Base-by-base conservation (phyloP, 495 filamentous ascomycete species). In the Annulohypoxylon bovei region DNA sequence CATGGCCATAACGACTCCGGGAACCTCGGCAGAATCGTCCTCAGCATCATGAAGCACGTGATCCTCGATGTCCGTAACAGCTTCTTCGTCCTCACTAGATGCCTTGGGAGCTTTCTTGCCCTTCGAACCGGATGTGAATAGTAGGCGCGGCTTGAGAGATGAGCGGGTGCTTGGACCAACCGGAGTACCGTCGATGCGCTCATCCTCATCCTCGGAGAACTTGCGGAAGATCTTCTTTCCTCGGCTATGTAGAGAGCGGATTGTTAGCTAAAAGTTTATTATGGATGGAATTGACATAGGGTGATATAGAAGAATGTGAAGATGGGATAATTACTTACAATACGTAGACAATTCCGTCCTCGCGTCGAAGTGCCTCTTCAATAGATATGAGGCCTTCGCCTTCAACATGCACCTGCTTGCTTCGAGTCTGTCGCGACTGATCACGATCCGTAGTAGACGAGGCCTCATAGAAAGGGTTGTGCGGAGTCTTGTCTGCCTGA, bases 211-310 rank as follows among this genome's bases (percentile, higher is more conserved):
- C 25, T 67, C 50, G 0, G 83, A 79, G 6, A 90, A 92, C 66
- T 87, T 89, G 71, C 87, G 88, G 84, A 94, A 97, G 49, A 93
- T 83, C 76, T 91, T 93, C 85, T 93, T 94, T 73, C 95, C 95
- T 68, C 95, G 95, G 79, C 95, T 98, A 75, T 25, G 3, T 62
- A 66, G 63, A 30, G 39, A 44, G 32, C n/a, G n/a, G 20, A 70
- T 80, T 66, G 76, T 69, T 61, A 75, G 49, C n/a, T 68, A 40
- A 53, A 11, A 27, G 4, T 35, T 65, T 25, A n/a, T 20, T 35
- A 32, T 59, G 20, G 60, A 16, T 37, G 20, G 40, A 16, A 61
- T 56, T 18, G 8, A 33, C 2, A 11, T 37, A 11, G 33, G 9
- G 33, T 28, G 7, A 25, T 1, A 14, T 5, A 28, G n/a, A n/a